Percentiles rank a stretch among this genome's conserved stretches.
These are phyloP conservation scores for Kwoniella bestiolae DNA, from an alignment of 768 basidiomycete genomes.

Conservation along the genomic window DNA sequence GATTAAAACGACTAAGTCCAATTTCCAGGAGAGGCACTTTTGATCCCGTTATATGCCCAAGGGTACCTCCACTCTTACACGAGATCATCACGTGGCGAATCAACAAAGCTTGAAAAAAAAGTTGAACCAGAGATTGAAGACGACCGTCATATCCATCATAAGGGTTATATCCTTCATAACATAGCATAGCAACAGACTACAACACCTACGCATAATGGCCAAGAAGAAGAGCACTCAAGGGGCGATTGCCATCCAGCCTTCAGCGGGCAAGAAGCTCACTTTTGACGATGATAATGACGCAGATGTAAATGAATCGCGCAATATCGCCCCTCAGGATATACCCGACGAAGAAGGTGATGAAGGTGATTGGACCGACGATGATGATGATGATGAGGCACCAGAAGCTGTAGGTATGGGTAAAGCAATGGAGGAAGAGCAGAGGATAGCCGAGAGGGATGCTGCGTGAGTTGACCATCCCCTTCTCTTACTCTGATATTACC, in stretches of 20 bases:
- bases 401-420: constrained; percentile 33
- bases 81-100: background rate
- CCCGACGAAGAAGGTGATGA: background rate
- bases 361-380: constrained; percentile 20
- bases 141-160: too few species aligned
- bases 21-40: background rate
- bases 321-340: background rate
- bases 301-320: background rate
- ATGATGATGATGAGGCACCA: constrained; percentile 34
- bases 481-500: too few species aligned
- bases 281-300: constrained; percentile 24
- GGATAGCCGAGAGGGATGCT: constrained; percentile 9
- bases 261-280: constrained; percentile 30
- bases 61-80: too few species aligned
- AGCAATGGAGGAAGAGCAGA: constrained; percentile 8
- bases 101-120: background rate
- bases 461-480: constrained; percentile 22
- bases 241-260: constrained; percentile 22
- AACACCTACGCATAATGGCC: constrained; percentile 14
- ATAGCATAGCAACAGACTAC: background rate
- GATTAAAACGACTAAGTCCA: background rate
- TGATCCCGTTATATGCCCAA: background rate
- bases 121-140: background rate
- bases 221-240: constrained; percentile 16
- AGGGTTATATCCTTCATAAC: too few species aligned